Percentiles rank a stretch among this genome's conserved stretches.
These are phyloP conservation scores for Colletotrichum sp. DNA, from an alignment of 2,329 filamentous ascomycete genomes.

Conservation along the genomic window DNA sequence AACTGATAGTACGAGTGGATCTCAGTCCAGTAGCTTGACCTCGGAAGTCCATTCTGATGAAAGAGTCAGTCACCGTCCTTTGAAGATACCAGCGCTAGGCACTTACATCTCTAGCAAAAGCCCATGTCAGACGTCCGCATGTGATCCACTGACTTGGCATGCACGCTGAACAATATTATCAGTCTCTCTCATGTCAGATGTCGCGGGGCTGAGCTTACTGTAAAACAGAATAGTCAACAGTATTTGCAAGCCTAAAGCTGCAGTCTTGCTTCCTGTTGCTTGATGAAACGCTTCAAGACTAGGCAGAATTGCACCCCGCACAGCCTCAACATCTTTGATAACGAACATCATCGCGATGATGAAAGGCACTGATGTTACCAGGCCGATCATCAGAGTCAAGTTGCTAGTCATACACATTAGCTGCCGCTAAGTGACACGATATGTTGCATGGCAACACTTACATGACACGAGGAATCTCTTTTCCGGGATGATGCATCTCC, in stretches of 20 bases:
- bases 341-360: conserved; percentile 28
- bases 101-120: conserved; percentile 35
- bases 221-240: background rate
- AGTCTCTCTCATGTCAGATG: background rate
- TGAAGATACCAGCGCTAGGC: background rate
- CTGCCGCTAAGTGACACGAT: background rate
- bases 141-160: conserved; percentile 34
- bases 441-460: background rate
- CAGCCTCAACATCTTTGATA: conserved; percentile 30
- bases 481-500: conserved; percentile 21
- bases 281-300: conserved; percentile 25
- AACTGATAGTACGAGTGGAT: conserved; percentile 25
- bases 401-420: background rate
- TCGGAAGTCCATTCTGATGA: conserved; percentile 25
- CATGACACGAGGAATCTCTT: conserved; percentile 19
- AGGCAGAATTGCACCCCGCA: conserved; percentile 23
- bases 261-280: conserved; percentile 28
- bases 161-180: conserved; percentile 15
- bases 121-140: conserved; percentile 34
- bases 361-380: conserved; percentile 31
- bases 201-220: background rate
- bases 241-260: conserved; percentile 16
- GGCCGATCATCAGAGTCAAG: conserved; percentile 30
- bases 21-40: conserved; percentile 27
- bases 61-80: background rate